Percentiles rank a stretch among this genome's conserved stretches.
Evolutionary conservation across 306 rosid genomes (phyloP).

Genomic region (Quercus wislizeni): DNA sequence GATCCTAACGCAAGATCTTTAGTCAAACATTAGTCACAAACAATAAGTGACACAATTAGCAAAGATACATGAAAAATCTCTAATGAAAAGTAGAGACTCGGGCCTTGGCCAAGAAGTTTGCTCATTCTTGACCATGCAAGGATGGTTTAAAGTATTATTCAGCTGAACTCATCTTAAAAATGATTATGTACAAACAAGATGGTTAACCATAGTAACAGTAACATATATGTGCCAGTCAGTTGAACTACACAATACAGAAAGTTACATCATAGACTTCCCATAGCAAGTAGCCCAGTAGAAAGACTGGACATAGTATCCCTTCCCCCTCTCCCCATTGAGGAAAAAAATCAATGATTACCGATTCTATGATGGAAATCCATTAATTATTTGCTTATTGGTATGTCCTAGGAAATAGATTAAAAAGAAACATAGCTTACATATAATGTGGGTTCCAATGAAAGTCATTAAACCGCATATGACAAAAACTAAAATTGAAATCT

Average conservation of each 20-base stretch:
- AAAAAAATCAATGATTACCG: not conserved
- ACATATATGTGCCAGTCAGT: not conserved
- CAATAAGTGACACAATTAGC: not conserved
- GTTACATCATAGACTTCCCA: not conserved
- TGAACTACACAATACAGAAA: not conserved
- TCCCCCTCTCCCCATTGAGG: not conserved
- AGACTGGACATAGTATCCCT: not conserved
- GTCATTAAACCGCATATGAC: not conserved
- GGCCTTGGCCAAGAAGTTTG: not conserved
- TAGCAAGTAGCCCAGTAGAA: not conserved
- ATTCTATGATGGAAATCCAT: not conserved
- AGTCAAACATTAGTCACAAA: not conserved
- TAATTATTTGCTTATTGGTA: not conserved
- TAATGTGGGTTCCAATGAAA: conserved; percentile 1
- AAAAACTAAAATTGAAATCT: conserved; percentile 1
- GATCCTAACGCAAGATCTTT: not conserved
- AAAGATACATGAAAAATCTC: not conserved
- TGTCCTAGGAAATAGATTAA: not conserved
- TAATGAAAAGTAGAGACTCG: not conserved
- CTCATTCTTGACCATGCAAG: not conserved
- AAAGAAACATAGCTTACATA: conserved; percentile 6
- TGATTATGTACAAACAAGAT: not conserved
- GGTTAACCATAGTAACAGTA: not conserved
- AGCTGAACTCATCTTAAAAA: not conserved
- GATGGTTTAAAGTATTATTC: not conserved